These are phyloP conservation scores for Debaryomycetaceae sp. DNA, from an alignment of 1,139 yeast species.

Conservation along the genomic window DNA sequence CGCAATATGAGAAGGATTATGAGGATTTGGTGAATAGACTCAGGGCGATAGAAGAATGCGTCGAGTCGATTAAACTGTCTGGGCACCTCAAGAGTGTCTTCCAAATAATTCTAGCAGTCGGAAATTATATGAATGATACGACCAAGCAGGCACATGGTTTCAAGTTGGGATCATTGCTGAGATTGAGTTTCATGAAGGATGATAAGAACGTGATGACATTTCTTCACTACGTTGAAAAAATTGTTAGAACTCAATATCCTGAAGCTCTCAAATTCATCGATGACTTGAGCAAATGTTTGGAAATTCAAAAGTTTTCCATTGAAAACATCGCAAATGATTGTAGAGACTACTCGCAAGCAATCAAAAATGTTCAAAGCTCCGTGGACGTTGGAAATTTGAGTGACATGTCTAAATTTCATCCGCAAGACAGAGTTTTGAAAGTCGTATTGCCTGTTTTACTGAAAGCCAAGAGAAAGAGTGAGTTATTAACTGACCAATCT, in stretches of 20 bases:
- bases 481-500: slow-evolving; percentile 60
- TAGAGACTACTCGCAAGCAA: slow-evolving; percentile 49
- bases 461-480: slow-evolving; percentile 65
- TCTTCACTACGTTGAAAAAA: slow-evolving; percentile 74
- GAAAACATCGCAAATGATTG: slow-evolving; percentile 68
- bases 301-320: slow-evolving; percentile 62
- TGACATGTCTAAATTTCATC: slow-evolving; percentile 73
- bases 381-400: slow-evolving; percentile 74
- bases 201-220: slow-evolving; percentile 76
- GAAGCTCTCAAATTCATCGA: slow-evolving; percentile 55
- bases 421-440: slow-evolving; percentile 60
- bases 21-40: slow-evolving; percentile 61
- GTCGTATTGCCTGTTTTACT: slow-evolving; percentile 65
- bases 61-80: slow-evolving; percentile 57
- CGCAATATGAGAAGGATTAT: slow-evolving; percentile 67
- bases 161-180: slow-evolving; percentile 68
- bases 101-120: slow-evolving; percentile 75
- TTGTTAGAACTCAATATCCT: slow-evolving; percentile 66
- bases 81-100: slow-evolving; percentile 60
- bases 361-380: slow-evolving; percentile 68
- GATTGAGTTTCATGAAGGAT: slow-evolving; percentile 74
- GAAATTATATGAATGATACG: slow-evolving; percentile 80
- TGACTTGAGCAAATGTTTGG: slow-evolving; percentile 56
- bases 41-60: slow-evolving; percentile 61
- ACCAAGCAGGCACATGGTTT: slow-evolving; percentile 81